A percentile compares a stretch with the other conserved stretches of the same genome.
Evolutionary conservation across 2,329 filamentous ascomycete species (phyloP).

Genomic region (Zymoseptoria pseudotritici): DNA sequence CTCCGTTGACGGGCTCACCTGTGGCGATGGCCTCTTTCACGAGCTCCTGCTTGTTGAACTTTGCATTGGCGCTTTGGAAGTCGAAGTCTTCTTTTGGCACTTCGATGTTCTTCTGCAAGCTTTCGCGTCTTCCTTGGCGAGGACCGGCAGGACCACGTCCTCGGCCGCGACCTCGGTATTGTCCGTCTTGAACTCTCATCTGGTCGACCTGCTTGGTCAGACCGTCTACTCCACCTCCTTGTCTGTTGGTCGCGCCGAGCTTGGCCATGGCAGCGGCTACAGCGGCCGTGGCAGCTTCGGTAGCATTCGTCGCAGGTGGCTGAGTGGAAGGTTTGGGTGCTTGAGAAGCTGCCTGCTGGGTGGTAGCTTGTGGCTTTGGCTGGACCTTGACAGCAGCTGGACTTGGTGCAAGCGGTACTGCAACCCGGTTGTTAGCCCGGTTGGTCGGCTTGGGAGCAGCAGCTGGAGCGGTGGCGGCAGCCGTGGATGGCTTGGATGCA

Average conservation of each 20-base stretch:
- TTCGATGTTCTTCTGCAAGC: constrained; percentile 55
- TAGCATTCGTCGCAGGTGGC: constrained; percentile 42
- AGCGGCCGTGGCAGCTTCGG: constrained; percentile 65
- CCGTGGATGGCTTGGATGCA: constrained; percentile 59
- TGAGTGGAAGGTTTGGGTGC: constrained; percentile 11
- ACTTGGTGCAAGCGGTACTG: constrained; percentile 52
- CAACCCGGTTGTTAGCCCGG: constrained; percentile 44
- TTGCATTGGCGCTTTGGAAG: constrained; percentile 77
- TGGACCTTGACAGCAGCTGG: constrained; percentile 25
- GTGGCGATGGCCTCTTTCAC: constrained; percentile 80
- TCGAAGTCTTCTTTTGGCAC: constrained; percentile 89
- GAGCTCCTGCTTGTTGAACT: constrained; percentile 81
- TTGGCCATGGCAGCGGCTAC: constrained; percentile 77
- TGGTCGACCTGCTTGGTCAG: constrained; percentile 68
- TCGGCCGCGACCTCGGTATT: constrained; percentile 36
- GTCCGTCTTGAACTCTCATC: constrained; percentile 48
- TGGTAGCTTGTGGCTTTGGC: constrained; percentile 11
- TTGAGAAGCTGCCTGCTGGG: constrained; percentile 6
- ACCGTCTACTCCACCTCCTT: constrained; percentile 50
- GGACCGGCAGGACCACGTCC: constrained; percentile 40
- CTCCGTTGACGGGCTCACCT: constrained; percentile 56
- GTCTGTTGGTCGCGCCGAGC: constrained; percentile 39
- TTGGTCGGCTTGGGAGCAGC: constrained; percentile 30
- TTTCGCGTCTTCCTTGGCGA: constrained; percentile 30
- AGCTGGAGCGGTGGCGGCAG: constrained; percentile 49